phyloP scores from a whole-genome alignment of 2,329 filamentous ascomycete species.

The Pyrenochaeta sp. region DNA sequence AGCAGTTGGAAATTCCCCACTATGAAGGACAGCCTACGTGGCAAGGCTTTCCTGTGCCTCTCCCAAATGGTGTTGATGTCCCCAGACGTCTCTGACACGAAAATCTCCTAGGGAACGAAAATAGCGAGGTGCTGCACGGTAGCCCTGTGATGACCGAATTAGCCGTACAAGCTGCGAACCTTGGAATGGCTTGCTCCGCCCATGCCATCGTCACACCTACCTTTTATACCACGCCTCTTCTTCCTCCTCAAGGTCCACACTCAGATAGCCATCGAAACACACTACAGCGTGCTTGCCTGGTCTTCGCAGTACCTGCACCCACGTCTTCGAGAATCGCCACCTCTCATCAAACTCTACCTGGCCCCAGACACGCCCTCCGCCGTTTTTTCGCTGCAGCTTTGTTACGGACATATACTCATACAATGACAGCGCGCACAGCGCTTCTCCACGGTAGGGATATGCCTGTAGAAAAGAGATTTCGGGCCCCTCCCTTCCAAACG shows the following conservation, averaged over 20 bases:
- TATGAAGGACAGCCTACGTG: neutral
- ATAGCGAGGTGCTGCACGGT: conserved; percentile 5
- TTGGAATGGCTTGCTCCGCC: no score
- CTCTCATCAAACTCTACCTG: neutral
- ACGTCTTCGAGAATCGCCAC: conserved; percentile 1
- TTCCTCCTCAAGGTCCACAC: conserved; percentile 1
- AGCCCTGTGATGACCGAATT: neutral
- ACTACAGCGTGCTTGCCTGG: neutral
- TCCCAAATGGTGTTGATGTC: conserved; percentile 2
- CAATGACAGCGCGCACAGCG: neutral
- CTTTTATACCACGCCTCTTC: neutral
- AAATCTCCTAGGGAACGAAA: neutral
- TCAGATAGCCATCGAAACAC: conserved; percentile 2
- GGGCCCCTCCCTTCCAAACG: neutral
- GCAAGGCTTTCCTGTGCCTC: neutral
- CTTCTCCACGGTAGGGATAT: neutral
- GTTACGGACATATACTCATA: neutral
- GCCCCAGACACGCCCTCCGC: neutral
- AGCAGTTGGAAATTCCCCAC: conserved; percentile 3
- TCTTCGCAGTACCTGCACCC: conserved; percentile 2
- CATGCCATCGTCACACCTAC: no score
- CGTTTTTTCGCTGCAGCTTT: neutral
- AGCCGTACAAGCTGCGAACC: no score
- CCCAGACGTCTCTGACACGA: neutral
- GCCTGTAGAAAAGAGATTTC: neutral